Base-by-base conservation (phyloP, 1,284 basidiomycete genomes). In the Veloboletus limbatus region DNA sequence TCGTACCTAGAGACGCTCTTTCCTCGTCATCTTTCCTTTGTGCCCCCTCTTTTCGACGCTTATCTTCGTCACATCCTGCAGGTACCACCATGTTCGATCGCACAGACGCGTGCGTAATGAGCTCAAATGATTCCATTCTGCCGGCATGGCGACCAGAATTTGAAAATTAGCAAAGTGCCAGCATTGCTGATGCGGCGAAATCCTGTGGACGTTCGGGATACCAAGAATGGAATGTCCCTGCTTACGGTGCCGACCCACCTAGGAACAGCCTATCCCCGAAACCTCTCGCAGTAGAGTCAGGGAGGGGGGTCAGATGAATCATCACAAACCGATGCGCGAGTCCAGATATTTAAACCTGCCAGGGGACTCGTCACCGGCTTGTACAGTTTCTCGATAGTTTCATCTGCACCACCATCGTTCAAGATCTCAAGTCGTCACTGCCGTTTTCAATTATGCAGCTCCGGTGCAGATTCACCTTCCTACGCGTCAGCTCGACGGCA, bases 311-410 rank as follows among this genome's bases (percentile, higher is more conserved):
- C n/a, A 9, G 39, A 28, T 26, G 14, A 33, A 26, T 20, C 33
- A 22, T 27, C 24, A 24, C 20, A 49, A 53, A 39, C 41, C 54
- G 43, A 49, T 56, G 40, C 44, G 6, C 14, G 13, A 26, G 8
- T 9, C 16, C 6, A 33, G 28, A n/a, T 8, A 41, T 55, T 35
- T 55, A 56, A 53, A 35, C 21, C 17, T n/a, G 6, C 24, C 13
- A 14, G 13, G 31, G 7, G n/a, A n/a, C 33, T n/a, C 26, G 14
- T 17, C 51, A 39, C n/a, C 32, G 30, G 34, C n/a, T 22, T 11
- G 6, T n/a, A 4, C 27, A 22, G 0, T 27, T 36, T 24, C 27
- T 17, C 36, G 6, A 34, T 7, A 17, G n/a, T n/a, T n/a, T n/a
- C n/a, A 26, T 24, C 16, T 34, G 18, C 37, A 21, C n/a, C 11